Evolutionary conservation across 2,329 filamentous ascomycete species (phyloP).

Genomic region (Macrophomina phaseolina): DNA sequence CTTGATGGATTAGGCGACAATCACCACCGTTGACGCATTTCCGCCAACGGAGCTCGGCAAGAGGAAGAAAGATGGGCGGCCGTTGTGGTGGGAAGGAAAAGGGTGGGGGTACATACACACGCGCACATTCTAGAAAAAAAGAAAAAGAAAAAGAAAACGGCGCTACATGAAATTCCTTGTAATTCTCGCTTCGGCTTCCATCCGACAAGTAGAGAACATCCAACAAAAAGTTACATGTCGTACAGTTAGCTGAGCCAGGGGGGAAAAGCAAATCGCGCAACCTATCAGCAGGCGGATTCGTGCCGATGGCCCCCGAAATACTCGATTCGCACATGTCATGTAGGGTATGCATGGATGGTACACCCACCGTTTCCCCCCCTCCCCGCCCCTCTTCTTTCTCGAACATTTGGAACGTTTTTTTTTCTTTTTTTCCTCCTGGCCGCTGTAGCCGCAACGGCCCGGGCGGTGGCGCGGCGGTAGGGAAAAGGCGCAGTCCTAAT

Average conservation of each 20-base stretch:
- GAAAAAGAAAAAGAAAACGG: background rate
- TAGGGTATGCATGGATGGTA: background rate
- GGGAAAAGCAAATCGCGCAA: conserved; percentile 4
- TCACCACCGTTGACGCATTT: background rate
- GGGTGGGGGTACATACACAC: too few relatives aligned
- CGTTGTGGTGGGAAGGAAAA: too few relatives aligned
- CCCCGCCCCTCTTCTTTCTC: too few relatives aligned
- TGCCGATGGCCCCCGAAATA: conserved; percentile 12
- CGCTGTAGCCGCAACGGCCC: background rate
- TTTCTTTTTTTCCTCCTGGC: background rate
- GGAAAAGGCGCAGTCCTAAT: too few relatives aligned
- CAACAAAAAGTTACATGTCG: conserved; percentile 17
- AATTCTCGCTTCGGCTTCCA: background rate
- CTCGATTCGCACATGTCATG: conserved; percentile 14
- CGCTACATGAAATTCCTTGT: background rate
- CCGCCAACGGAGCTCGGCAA: too few relatives aligned
- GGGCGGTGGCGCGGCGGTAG: too few relatives aligned
- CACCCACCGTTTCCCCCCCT: background rate
- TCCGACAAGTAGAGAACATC: background rate
- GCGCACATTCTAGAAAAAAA: background rate
- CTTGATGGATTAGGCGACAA: background rate
- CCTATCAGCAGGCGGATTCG: conserved; percentile 16
- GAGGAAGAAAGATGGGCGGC: too few relatives aligned
- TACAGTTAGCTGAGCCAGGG: background rate
- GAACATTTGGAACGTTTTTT: background rate